Percentiles rank a stretch among this genome's conserved stretches.
These are phyloP conservation scores for Tausonia pullulans DNA, from an alignment of 1,284 basidiomycete species.

Conservation along the genomic window DNA sequence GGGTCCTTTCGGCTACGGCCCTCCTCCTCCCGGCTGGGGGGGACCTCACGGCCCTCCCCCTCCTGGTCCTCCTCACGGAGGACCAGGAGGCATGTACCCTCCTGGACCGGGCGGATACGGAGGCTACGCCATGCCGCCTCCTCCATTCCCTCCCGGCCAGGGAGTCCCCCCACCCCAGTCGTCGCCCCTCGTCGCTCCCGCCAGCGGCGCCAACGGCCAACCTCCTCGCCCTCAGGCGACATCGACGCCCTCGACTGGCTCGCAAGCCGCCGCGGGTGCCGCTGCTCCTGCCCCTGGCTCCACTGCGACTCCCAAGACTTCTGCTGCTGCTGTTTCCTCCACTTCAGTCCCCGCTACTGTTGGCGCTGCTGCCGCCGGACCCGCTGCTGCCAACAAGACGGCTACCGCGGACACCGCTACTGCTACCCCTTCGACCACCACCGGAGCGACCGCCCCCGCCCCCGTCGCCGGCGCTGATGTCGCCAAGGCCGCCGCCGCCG, in stretches of 20 bases:
- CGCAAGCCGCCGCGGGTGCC: neutral
- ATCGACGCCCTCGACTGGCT: neutral
- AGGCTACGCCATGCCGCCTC: constrained; percentile 13
- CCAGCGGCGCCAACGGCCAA: neutral
- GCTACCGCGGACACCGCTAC: neutral
- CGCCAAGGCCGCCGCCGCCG: neutral
- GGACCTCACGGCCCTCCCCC: neutral
- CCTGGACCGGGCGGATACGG: constrained; percentile 5
- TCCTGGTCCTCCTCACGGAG: neutral
- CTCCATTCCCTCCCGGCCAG: constrained; percentile 3
- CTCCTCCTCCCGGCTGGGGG: constrained; percentile 9
- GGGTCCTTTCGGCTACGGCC: constrained; percentile 1
- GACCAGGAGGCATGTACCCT: neutral
- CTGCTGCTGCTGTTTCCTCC: neutral
- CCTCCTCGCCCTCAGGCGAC: neutral
- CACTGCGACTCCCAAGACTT: neutral
- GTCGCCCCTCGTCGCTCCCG: neutral
- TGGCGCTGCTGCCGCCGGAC: neutral
- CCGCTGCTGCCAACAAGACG: neutral
- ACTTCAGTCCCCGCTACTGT: neutral
- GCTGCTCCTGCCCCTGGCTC: neutral
- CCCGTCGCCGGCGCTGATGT: constrained; percentile 1
- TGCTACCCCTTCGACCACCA: constrained; percentile 2
- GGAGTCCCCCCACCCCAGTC: neutral
- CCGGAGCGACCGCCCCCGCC: neutral